Percentiles rank a stretch among this genome's conserved stretches.
Evolutionary conservation across 306 rosid genomes (phyloP).

Genomic region (Cucumis cinereus): DNA sequence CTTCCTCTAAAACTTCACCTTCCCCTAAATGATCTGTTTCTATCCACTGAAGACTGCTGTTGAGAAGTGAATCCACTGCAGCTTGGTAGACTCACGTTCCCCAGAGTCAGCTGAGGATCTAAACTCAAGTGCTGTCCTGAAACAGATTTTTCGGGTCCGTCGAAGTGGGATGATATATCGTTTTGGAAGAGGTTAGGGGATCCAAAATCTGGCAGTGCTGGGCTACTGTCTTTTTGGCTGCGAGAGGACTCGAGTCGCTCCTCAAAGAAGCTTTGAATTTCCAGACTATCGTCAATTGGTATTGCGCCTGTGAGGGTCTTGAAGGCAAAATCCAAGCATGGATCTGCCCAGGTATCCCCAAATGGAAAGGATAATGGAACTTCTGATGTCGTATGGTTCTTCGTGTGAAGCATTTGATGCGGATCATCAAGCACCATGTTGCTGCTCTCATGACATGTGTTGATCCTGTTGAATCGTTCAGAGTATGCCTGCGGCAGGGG

Average conservation of each 20-base stretch:
- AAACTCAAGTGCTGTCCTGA: constrained; percentile 22
- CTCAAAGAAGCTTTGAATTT: constrained; percentile 33
- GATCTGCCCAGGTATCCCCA: constrained; percentile 79
- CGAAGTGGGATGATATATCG: constrained; percentile 42
- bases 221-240: constrained; percentile 20
- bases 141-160: constrained; percentile 33
- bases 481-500: neutral
- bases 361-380: constrained; percentile 46
- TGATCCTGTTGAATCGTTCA: constrained; percentile 17
- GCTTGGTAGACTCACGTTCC: constrained; percentile 22
- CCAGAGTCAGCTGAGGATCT: constrained; percentile 26
- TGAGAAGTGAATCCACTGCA: constrained; percentile 35
- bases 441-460: constrained; percentile 12
- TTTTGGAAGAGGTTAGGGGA: constrained; percentile 38
- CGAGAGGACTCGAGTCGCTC: constrained; percentile 33
- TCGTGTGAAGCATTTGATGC: constrained; percentile 19
- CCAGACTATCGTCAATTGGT: constrained; percentile 56
- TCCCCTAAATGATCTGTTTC: constrained; percentile 32
- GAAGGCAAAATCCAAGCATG: constrained; percentile 67
- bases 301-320: constrained; percentile 77
- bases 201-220: constrained; percentile 47
- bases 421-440: constrained; percentile 13
- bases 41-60: constrained; percentile 29
- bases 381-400: constrained; percentile 25
- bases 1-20: constrained; percentile 30